Evolutionary conservation across 352 stramenopile species (phyloP), one percentile per base, ranked within the genome.

Genomic region (Phytophthora agathidicida): DNA sequence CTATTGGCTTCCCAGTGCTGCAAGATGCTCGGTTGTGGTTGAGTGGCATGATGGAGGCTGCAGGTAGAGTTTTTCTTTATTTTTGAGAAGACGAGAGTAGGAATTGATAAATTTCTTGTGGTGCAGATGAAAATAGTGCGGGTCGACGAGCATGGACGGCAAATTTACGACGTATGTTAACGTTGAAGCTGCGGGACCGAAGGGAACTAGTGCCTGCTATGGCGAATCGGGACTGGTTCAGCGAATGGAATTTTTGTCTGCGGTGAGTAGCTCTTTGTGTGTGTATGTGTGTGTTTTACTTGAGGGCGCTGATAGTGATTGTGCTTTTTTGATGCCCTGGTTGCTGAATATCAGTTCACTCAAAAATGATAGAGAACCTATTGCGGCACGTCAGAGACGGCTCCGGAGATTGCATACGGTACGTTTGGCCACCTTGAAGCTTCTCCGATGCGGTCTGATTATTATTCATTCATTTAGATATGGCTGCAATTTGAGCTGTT

Each of bases 401-500:
- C 17, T 93, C 32, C 79, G 76, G 35, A 62, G 80, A 3, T 57
- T 93, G 4, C 84, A 93, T 52, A 77, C 79, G 49, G 80, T 92
- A 16, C 33, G 70, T 60, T 19, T 52, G 10, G 19, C n/a, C n/a
- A 28, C 13, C 33, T 38, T 45, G 24, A 1, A 9, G 30, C 5
- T 38, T 23, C 13, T 17, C 19, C 28, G 0, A 13, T 23, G 11
- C 20, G 7, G 16, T 27, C n/a, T 51, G 16, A 13, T 44, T n/a
- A n/a, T n/a, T n/a, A n/a, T n/a, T n/a, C n/a, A n/a, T n/a, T n/a
- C n/a, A n/a, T 44, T n/a, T 51, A 92, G 83, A 89, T 90, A 32
- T 93, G 79, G 80, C 42, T 91, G 3, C 83, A 93, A 46, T 93
- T 93, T 38, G 75, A 91, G 42, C 32, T 88, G 17, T 93, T 91